These are phyloP conservation scores for Panicum virgatum DNA, from an alignment of 202 grass and related monocot genomes.

Conservation along the genomic window DNA sequence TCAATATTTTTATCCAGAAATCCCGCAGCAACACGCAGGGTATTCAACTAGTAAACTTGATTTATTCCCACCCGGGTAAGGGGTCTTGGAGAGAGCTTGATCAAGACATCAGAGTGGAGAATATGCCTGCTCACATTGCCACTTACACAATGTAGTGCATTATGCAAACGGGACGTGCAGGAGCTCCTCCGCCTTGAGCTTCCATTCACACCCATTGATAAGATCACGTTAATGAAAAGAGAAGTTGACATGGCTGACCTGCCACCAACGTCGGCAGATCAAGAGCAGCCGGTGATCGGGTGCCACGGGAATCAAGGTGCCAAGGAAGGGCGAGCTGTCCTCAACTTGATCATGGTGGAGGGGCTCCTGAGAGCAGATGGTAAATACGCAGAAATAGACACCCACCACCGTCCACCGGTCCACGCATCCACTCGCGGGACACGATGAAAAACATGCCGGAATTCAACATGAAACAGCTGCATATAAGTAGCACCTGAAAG, in stretches of 20 bases:
- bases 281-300: no score
- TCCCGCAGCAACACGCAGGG: no score
- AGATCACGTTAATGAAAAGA: neutral
- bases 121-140: neutral
- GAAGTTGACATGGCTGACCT: neutral
- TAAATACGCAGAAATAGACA: neutral
- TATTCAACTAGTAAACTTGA: no score
- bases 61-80: no score
- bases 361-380: neutral
- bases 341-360: no score
- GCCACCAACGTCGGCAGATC: no score
- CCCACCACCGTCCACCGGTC: no score
- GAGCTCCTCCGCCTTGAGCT: neutral
- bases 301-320: no score
- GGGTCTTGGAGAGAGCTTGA: no score
- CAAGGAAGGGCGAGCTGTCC: no score
- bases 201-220: neutral
- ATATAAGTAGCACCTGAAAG: neutral
- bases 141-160: neutral
- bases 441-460: neutral
- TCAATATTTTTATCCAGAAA: no score
- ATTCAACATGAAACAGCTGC: neutral
- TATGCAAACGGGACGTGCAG: neutral
- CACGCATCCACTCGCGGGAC: neutral
- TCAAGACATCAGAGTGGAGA: neutral